These are phyloP conservation scores for Cryphonectria parasitica DNA, from an alignment of 2,329 filamentous ascomycete genomes.

Conservation along the genomic window DNA sequence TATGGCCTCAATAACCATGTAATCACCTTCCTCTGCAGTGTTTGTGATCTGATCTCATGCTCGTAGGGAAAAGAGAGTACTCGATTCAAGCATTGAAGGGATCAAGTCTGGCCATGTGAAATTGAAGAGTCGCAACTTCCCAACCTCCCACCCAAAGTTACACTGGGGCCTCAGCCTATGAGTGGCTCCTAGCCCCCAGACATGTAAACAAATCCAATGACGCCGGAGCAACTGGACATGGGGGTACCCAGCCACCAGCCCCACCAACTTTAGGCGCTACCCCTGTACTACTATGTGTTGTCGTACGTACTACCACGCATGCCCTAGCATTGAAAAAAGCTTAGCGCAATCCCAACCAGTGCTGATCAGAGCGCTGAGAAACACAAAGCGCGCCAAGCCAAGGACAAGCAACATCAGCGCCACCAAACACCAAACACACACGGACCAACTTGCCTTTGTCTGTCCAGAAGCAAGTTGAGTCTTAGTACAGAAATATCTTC, in stretches of 20 bases:
- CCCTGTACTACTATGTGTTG: not conserved
- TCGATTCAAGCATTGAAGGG: not conserved
- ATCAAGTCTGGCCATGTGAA: not conserved
- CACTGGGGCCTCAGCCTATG: constrained; percentile 15
- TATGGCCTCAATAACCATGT: constrained; percentile 13
- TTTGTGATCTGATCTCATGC: constrained; percentile 24
- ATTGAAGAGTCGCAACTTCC: constrained; percentile 12
- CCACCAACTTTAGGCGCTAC: constrained; percentile 1
- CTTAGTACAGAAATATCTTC: not conserved
- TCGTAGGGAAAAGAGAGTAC: constrained; percentile 12
- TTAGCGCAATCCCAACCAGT: not conserved
- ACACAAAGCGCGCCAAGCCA: constrained; percentile 9
- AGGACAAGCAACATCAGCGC: not conserved
- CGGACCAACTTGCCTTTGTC: not conserved
- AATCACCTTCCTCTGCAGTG: constrained; percentile 5
- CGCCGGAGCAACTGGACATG: constrained; percentile 29
- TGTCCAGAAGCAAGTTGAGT: not conserved
- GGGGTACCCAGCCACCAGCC: constrained; percentile 25
- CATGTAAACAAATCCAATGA: constrained; percentile 31
- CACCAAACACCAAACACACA: not conserved
- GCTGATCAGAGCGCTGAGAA: constrained; percentile 23
- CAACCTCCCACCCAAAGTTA: constrained; percentile 27
- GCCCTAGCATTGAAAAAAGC: not conserved
- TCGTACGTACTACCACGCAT: not conserved
- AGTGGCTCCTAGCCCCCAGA: constrained; percentile 18